Conservation (phyloP, 2,329 filamentous ascomycete species). For the Cytospora mali region DNA sequence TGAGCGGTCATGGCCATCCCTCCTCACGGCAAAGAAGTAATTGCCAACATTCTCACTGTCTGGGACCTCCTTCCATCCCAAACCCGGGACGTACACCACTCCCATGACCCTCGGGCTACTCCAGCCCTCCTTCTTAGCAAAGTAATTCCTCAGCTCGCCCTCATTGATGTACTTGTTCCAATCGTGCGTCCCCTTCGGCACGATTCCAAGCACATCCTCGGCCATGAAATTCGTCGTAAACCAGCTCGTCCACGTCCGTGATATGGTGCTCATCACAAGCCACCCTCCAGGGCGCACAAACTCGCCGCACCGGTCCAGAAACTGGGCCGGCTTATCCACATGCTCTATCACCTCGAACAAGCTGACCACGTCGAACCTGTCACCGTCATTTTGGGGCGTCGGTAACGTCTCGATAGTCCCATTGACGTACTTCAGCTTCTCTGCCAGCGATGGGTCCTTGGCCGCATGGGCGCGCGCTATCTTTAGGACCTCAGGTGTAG, state of each 20-base stretch:
- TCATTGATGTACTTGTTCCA: constrained; percentile 96
- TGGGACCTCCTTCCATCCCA: constrained; percentile 84
- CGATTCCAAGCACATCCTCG: constrained; percentile 83
- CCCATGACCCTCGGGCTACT: constrained; percentile 68
- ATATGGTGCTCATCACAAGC: constrained; percentile 91
- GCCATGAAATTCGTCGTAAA: constrained; percentile 90
- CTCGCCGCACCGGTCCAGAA: constrained; percentile 70
- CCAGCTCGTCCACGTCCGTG: constrained; percentile 86
- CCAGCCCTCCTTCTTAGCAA: constrained; percentile 60
- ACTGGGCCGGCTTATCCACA: constrained; percentile 73
- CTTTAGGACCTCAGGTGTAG: constrained; percentile 70
- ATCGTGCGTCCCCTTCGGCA: constrained; percentile 91
- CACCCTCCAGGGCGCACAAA: constrained; percentile 90
- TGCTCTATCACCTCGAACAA: constrained; percentile 97
- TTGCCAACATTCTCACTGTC: constrained; percentile 88
- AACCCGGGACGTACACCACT: constrained; percentile 84
- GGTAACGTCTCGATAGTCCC: constrained; percentile 73
- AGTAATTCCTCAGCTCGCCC: constrained; percentile 67
- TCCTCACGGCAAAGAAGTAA: constrained; percentile 88
- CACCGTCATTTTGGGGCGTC: constrained; percentile 39
- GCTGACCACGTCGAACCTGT: constrained; percentile 76
- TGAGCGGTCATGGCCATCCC: constrained; percentile 32
- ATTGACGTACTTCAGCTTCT: constrained; percentile 72
- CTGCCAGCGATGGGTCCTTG: constrained; percentile 68
- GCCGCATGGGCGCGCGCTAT: constrained; percentile 77